Evolutionary conservation across 225 moss, liverwort and hornwort genomes (phyloP), one percentile per base, ranked within the genome.

Genomic region (Anthoceros angustus): DNA sequence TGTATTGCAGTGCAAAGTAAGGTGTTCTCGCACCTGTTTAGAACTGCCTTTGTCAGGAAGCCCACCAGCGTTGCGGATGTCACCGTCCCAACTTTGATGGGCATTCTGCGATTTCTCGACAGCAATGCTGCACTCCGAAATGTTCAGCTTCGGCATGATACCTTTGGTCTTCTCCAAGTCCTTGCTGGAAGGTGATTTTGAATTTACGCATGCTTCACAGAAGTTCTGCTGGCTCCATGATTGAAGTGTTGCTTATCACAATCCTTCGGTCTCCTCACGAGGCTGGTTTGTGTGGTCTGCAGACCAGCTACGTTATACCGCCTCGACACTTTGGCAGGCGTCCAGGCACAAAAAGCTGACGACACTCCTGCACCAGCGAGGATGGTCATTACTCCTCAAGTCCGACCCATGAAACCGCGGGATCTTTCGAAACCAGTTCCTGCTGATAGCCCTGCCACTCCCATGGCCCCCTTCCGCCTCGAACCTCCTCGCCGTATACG

Each of bases 161-260:
- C 80, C 49, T 98, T 98, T 77, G 80, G 85, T 21, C 77, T 98
- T 41, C 76, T 98, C 79, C 95, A 98, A 72, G 86, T 89, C 70
- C 82, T 91, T 72, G 88, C 88, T 32, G 92, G 88, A 86, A 92
- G 94, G 88, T 94, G 80, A 26, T 68, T 69, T 38, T 64, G 39
- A 16, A 24, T 15, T 62, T 8, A 39, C 39, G 0, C 20, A 39
- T 62, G 40, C 23, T 67, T 43, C 60, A 11, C 0, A 64, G n/a
- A 66, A 64, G 38, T 66, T 64, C 41, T 64, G 69, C 18, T 62
- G 71, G 49, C 71, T 64, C 40, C 12, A 42, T 42, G 12, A n/a
- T 70, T 20, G 24, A 21, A 32, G 23, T n/a, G 4, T 18, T 0
- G 23, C 7, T 9, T 15, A 2, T 6, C 18, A 9, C n/a, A 18